phyloP scores from a whole-genome alignment of 2,329 filamentous ascomycete genomes.

The Colletotrichum sp. region DNA sequence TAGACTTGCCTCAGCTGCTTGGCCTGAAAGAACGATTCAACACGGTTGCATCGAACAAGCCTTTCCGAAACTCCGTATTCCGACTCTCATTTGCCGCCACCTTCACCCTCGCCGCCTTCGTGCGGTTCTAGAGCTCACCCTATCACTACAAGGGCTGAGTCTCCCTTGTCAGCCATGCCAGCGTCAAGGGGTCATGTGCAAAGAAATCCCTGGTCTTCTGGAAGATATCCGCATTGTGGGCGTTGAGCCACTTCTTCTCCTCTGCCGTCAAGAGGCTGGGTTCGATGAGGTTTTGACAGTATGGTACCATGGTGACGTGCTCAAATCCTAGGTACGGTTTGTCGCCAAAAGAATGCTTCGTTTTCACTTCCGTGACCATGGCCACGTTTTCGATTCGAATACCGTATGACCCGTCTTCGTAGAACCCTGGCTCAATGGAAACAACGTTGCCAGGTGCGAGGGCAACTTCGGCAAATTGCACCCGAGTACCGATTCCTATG shows the following conservation, averaged over 20 bases:
- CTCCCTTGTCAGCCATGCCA: slow-evolving; percentile 86
- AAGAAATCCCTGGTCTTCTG: slow-evolving; percentile 84
- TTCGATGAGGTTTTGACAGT: slow-evolving; percentile 89
- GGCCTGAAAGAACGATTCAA: slow-evolving; percentile 34
- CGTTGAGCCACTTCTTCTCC: slow-evolving; percentile 88
- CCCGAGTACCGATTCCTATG: slow-evolving; percentile 91
- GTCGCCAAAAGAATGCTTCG: slow-evolving; percentile 86
- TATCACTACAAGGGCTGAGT: slow-evolving; percentile 63
- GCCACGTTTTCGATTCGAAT: slow-evolving; percentile 97
- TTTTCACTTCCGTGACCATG: slow-evolving; percentile 88
- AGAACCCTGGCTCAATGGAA: slow-evolving; percentile 96
- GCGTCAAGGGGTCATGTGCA: slow-evolving; percentile 71
- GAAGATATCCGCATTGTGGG: slow-evolving; percentile 81
- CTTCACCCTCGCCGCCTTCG: slow-evolving; percentile 68
- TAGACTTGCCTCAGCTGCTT: slow-evolving; percentile 35
- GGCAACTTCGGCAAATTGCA: slow-evolving; percentile 90
- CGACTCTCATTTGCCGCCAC: slow-evolving; percentile 68
- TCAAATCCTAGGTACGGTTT: slow-evolving; percentile 96
- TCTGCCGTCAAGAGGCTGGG: slow-evolving; percentile 69
- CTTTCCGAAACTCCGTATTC: slow-evolving; percentile 17
- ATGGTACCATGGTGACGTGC: slow-evolving; percentile 95
- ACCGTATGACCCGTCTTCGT: slow-evolving; percentile 93
- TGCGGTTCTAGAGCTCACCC: slow-evolving; percentile 45
- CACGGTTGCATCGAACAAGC: slow-evolving; percentile 18
- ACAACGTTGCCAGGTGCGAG: slow-evolving; percentile 92